phyloP scores from a whole-genome alignment of 2,329 filamentous ascomycete species.

The Clonostachys chloroleuca region DNA sequence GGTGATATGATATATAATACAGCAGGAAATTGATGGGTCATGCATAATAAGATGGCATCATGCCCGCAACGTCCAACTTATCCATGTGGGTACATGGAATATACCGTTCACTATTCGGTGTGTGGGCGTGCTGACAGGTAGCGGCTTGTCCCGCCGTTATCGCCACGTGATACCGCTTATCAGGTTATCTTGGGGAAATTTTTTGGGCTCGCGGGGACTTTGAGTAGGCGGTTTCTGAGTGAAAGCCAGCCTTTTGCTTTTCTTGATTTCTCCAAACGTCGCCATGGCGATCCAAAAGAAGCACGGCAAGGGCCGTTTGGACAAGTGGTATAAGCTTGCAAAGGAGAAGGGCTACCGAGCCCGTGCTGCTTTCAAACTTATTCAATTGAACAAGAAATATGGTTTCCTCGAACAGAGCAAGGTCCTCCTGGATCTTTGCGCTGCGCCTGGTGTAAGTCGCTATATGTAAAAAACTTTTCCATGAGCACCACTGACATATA shows the following conservation, averaged over 20 bases:
- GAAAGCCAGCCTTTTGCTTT: no score
- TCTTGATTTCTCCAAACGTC: constrained; percentile 1
- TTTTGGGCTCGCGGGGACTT: constrained; percentile 18
- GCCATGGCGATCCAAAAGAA: constrained; percentile 97
- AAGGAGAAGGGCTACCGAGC: constrained; percentile 98
- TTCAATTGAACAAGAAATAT: constrained; percentile 99
- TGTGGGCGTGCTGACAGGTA: no score
- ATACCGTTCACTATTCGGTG: no score
- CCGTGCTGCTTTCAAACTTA: constrained; percentile 94
- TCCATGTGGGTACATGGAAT: no score
- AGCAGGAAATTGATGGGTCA: no score
- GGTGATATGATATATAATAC: no score
- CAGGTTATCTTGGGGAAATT: constrained; percentile 18
- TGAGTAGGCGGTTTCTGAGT: constrained; percentile 1
- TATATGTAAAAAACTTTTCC: not conserved
- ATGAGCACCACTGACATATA: constrained; percentile 15
- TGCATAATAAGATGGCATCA: no score
- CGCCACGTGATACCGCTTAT: constrained; percentile 21
- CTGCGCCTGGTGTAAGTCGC: constrained; percentile 77
- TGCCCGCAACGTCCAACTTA: no score
- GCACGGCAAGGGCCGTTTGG: constrained; percentile 95
- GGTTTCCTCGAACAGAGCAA: constrained; percentile 95
- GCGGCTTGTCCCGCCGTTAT: constrained; percentile 12
- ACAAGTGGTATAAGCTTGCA: constrained; percentile 98
- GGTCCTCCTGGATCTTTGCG: constrained; percentile 95